Evolutionary conservation across 805 yeast genomes (phyloP).

Genomic region (Wickerhamomyces sydowiorum): DNA sequence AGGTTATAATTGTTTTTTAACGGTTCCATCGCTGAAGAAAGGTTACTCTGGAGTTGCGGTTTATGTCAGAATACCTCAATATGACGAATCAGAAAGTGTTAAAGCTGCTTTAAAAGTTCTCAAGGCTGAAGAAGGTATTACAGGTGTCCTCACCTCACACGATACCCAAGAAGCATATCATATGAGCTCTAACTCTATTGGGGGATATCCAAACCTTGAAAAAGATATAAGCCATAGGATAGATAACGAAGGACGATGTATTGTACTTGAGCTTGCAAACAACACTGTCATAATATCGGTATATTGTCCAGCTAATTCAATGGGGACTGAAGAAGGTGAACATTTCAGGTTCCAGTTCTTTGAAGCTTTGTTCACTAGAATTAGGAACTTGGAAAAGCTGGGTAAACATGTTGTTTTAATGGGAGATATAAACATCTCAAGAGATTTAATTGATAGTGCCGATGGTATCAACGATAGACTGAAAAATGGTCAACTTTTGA

Average conservation of each 20-base stretch:
- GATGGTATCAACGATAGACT: slow-evolving; percentile 48
- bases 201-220: slow-evolving; percentile 58
- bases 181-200: slow-evolving; percentile 38
- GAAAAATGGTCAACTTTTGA: slow-evolving; percentile 30
- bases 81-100: slow-evolving; percentile 33
- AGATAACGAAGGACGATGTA: slow-evolving; percentile 83
- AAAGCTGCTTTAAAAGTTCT: slow-evolving; percentile 43
- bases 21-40: slow-evolving; percentile 60
- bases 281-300: slow-evolving; percentile 57
- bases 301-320: slow-evolving; percentile 92
- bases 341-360: slow-evolving; percentile 53
- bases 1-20: slow-evolving; percentile 58
- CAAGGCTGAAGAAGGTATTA: slow-evolving; percentile 87
- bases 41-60: slow-evolving; percentile 94
- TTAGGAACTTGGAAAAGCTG: slow-evolving; percentile 41
- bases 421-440: slow-evolving; percentile 85
- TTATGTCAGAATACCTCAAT: slow-evolving; percentile 52
- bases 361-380: slow-evolving; percentile 52
- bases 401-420: slow-evolving; percentile 71
- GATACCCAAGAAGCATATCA: slow-evolving; percentile 13
- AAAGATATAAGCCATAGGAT: slow-evolving; percentile 36
- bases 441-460: slow-evolving; percentile 80
- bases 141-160: slow-evolving; percentile 46
- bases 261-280: slow-evolving; percentile 65
- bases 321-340: slow-evolving; percentile 62